phyloP scores from a whole-genome alignment of 495 filamentous ascomycete genomes.

The Niebla homalea region DNA sequence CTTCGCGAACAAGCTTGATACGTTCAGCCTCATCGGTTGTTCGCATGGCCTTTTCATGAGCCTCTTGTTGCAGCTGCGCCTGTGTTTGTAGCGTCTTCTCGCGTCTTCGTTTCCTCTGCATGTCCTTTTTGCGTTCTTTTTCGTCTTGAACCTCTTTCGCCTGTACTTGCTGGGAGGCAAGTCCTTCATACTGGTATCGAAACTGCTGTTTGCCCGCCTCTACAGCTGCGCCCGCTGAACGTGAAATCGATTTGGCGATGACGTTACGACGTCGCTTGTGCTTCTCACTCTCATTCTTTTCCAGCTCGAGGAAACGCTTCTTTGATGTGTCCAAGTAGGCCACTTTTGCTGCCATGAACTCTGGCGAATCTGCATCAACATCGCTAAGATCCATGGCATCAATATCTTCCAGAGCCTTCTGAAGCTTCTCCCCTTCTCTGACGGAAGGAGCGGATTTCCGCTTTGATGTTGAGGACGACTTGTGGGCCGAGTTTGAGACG shows the following conservation, averaged over 20 bases:
- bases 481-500: constrained; percentile 36
- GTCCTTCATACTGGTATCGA: constrained; percentile 42
- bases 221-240: constrained; percentile 41
- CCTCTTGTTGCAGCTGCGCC: constrained; percentile 72
- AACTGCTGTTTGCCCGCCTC: constrained; percentile 41
- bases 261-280: constrained; percentile 49
- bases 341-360: constrained; percentile 44
- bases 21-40: constrained; percentile 69
- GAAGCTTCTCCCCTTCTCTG: constrained; percentile 56
- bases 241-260: constrained; percentile 33
- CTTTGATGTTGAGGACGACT: constrained; percentile 27
- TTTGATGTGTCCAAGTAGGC: constrained; percentile 37
- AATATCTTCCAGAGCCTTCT: constrained; percentile 48
- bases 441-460: constrained; percentile 28
- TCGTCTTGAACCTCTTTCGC: constrained; percentile 83
- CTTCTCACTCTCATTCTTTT: constrained; percentile 40
- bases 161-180: constrained; percentile 73
- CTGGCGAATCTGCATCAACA: constrained; percentile 38
- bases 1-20: constrained; percentile 62
- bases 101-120: constrained; percentile 92
- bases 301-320: constrained; percentile 51
- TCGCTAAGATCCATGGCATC: constrained; percentile 55
- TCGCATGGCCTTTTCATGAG: constrained; percentile 57
- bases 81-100: constrained; percentile 87
- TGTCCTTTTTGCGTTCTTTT: constrained; percentile 98